Percentiles rank a stretch among this genome's conserved stretches.
phyloP scores from a whole-genome alignment of 2,329 filamentous ascomycete genomes.

The Verticillium longisporum region DNA sequence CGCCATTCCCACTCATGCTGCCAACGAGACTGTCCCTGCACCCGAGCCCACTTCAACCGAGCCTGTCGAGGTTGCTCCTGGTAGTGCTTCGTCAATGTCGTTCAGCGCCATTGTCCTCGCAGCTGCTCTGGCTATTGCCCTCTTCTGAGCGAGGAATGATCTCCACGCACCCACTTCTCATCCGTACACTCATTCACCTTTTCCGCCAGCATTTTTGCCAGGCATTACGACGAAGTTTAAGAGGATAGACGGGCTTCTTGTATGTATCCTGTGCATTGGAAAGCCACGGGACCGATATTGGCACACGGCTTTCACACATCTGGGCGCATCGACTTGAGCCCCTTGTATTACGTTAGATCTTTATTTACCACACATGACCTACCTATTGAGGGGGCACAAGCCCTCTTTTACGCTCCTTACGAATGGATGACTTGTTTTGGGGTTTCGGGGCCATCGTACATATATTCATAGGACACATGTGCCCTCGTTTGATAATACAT shows the following conservation, averaged over 20 bases:
- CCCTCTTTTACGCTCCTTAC: background rate
- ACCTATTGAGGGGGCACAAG: background rate
- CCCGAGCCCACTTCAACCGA: background rate
- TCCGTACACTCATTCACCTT: background rate
- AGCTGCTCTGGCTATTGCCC: conserved; percentile 7
- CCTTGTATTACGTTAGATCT: background rate
- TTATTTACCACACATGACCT: background rate
- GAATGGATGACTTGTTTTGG: background rate
- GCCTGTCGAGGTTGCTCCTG: background rate
- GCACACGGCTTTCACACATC: background rate
- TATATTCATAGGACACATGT: background rate
- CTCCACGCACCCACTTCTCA: background rate
- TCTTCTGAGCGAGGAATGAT: conserved; percentile 4
- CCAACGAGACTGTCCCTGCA: background rate
- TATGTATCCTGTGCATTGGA: background rate
- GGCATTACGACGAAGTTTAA: background rate
- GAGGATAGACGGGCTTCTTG: background rate
- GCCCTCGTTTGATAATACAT: background rate
- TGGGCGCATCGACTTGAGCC: background rate
- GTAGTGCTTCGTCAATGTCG: conserved; percentile 1
- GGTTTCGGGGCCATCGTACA: background rate
- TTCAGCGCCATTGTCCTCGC: conserved; percentile 7
- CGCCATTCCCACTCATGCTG: background rate
- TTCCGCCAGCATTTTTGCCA: no score
- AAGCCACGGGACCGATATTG: background rate